These are phyloP conservation scores for Tylopilus microsporus DNA, from an alignment of 1,284 basidiomycete genomes.

Conservation along the genomic window DNA sequence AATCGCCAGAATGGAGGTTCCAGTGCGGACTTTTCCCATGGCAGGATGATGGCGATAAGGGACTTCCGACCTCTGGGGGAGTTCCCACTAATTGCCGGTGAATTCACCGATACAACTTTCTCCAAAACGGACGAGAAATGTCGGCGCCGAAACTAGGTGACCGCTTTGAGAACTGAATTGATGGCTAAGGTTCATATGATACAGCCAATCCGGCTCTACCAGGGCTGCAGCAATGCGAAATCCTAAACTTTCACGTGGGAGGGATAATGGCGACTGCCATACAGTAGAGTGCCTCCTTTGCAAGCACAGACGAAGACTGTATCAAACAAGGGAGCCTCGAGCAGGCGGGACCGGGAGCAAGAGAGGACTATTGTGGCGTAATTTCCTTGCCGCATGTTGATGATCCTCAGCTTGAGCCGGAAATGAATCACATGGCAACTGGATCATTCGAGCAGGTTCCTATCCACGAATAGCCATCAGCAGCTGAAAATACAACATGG, in stretches of 20 bases:
- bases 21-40: constrained; percentile 4
- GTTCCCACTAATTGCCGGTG: neutral
- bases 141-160: constrained; percentile 8
- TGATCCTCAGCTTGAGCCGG: constrained; percentile 1
- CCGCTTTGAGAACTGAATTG: constrained; percentile 1
- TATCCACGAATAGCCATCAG: neutral
- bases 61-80: constrained; percentile 3
- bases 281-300: neutral
- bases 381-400: neutral
- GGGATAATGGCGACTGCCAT: neutral
- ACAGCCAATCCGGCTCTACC: neutral
- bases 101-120: neutral
- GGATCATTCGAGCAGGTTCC: neutral
- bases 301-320: neutral
- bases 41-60: constrained; percentile 11
- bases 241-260: neutral
- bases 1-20: constrained; percentile 7
- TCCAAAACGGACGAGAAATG: neutral
- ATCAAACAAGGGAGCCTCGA: neutral
- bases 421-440: constrained; percentile 13
- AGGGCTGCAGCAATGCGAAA: neutral
- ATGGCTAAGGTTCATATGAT: neutral
- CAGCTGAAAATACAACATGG: neutral
- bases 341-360: constrained; percentile 9
- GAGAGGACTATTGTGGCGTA: neutral